phyloP scores from a whole-genome alignment of 352 stramenopile genomes.

The Stephanocyclus meneghinianus region DNA sequence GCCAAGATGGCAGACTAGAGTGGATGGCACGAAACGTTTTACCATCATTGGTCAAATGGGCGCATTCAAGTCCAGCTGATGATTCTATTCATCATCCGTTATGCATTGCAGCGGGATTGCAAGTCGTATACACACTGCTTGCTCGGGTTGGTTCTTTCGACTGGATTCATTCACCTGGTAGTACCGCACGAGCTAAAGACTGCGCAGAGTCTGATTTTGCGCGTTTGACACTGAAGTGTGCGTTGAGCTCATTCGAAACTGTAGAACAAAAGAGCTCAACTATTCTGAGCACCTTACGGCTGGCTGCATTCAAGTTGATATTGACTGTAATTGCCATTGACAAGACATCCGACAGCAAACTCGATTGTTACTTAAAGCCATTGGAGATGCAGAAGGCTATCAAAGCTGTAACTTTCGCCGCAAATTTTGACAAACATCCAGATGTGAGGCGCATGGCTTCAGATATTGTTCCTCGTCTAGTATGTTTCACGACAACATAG shows the following conservation, averaged over 20 bases:
- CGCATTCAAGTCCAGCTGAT: constrained; percentile 10
- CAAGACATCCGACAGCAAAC: constrained; percentile 12
- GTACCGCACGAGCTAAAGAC: not conserved
- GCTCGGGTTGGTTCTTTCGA: constrained; percentile 28
- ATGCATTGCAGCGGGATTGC: constrained; percentile 29
- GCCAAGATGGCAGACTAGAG: constrained; percentile 21
- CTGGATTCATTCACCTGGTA: constrained; percentile 2
- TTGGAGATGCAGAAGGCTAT: constrained; percentile 23
- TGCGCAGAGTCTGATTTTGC: constrained; percentile 18
- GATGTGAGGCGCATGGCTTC: constrained; percentile 33
- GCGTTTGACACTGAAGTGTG: constrained; percentile 17
- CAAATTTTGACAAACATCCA: constrained; percentile 33
- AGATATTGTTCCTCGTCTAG: constrained; percentile 21
- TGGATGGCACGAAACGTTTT: constrained; percentile 32
- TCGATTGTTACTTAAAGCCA: constrained; percentile 17
- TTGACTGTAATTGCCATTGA: constrained; percentile 34
- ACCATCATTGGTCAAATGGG: constrained; percentile 16
- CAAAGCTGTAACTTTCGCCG: constrained; percentile 15
- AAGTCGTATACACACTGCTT: constrained; percentile 35
- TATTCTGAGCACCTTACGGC: constrained; percentile 13
- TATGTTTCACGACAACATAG: no score
- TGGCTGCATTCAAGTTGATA: constrained; percentile 38
- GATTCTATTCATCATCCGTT: constrained; percentile 29
- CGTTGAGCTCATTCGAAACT: constrained; percentile 28
- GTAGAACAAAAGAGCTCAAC: not conserved